Evolutionary conservation across 2,329 filamentous ascomycete genomes (phyloP), one percentile per base, ranked within the genome.

Genomic region (Cercospora beticola): DNA sequence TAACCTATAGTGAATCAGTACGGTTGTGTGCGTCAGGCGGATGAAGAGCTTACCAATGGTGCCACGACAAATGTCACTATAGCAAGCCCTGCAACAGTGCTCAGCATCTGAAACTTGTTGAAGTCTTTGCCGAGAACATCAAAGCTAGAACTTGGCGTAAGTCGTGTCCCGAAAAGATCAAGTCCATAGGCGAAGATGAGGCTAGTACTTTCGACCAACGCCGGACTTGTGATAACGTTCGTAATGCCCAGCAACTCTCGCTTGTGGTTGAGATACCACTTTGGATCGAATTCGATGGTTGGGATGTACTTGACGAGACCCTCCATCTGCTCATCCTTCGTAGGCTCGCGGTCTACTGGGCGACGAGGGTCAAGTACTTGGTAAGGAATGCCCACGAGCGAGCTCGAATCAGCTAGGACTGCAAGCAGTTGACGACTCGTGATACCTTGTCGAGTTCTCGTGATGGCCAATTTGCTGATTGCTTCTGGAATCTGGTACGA

Each of bases 91-190:
- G 91, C 84, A 43, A 99, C 93, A 0, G 95, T 99, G 16, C 87
- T 85, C 43, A 97, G 80, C 77, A 99, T 87, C 74, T 93, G 91
- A 66, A 93, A 78, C 84, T 97, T 97, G 78, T 94, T 95, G 80
- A 99, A 99, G 2, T 92, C 92, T 81, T 93, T 95, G 70, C 93
- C 95, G 16, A 99, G 83, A 52, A 98, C 88, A 81, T 99, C 95
- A 79, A 99, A 99, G 16, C 91, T 87, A 74, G 91, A 89, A 79
- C 93, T 97, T 0, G 95, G 95, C n/a, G 90, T 88, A 10, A 96
- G 87, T 63, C 93, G 85, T 0, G 93, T 94, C 14, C 92, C 93
- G 73, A 96, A 99, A 1, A 98, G 83, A 78, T 99, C 95, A 14
- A 93, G 79, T 3, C 95, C 95, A 76, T 91, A 97, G 0, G 93